Evolutionary conservation across 148 eudicot species (phyloP).

Genomic region (Diospyros lotus): DNA sequence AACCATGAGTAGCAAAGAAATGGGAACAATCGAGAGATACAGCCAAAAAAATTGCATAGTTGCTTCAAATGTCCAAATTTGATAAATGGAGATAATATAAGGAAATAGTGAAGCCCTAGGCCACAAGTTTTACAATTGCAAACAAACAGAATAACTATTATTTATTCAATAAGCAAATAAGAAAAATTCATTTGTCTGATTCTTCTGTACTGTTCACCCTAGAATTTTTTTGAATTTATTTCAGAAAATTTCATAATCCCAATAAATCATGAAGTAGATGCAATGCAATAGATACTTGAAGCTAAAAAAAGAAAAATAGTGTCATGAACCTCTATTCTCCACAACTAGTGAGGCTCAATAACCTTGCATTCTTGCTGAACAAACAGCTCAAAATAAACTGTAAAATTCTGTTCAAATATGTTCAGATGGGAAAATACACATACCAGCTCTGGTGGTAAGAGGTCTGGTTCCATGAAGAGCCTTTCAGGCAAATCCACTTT

Average conservation of each 20-base stretch:
- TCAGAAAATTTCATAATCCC: background rate
- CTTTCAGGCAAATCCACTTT: constrained; percentile 60
- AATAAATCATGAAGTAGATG: background rate
- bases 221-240: background rate
- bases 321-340: background rate
- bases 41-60: background rate
- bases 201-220: background rate
- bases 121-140: background rate
- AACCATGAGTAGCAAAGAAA: background rate
- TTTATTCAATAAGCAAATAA: background rate
- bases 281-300: background rate
- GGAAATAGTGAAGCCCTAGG: background rate
- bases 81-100: background rate
- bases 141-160: background rate
- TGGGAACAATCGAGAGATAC: background rate
- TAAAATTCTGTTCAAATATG: background rate
- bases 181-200: background rate
- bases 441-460: constrained; percentile 68
- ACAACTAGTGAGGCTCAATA: too few species aligned
- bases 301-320: background rate
- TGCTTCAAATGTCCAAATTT: background rate
- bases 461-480: constrained; percentile 66
- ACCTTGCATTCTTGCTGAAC: background rate
- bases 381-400: background rate
- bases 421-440: constrained; percentile 4